phyloP scores from a whole-genome alignment of 352 stramenopile species.

The Pythium brachiatum region DNA sequence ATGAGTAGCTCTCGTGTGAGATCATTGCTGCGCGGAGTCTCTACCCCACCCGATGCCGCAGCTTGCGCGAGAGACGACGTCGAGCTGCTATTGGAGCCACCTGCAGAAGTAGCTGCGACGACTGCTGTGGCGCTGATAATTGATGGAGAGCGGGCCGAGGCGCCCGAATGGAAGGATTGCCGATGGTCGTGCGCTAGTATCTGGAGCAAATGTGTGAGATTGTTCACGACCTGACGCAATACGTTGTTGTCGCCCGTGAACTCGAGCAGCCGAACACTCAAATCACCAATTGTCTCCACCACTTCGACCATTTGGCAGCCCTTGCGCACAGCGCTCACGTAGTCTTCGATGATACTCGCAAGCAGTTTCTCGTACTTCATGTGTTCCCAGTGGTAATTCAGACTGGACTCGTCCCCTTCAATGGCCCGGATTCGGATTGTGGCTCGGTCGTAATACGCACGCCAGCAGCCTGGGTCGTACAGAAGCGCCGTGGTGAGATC shows the following conservation, averaged over 20 bases:
- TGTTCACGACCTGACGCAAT: conserved; percentile 60
- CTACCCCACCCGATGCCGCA: not conserved
- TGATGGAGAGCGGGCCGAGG: conserved; percentile 1
- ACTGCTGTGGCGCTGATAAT: conserved; percentile 12
- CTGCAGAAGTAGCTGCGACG: conserved; percentile 7
- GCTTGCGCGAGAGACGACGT: not conserved
- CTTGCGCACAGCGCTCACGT: conserved; percentile 65
- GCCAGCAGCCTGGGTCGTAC: conserved; percentile 67
- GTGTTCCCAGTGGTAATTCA: conserved; percentile 67
- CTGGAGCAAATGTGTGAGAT: conserved; percentile 55
- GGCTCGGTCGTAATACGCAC: conserved; percentile 76
- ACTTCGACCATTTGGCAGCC: conserved; percentile 72
- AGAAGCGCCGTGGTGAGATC: conserved; percentile 59
- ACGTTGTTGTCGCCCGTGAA: conserved; percentile 60
- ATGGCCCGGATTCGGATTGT: conserved; percentile 63
- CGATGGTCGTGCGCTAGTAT: conserved; percentile 42
- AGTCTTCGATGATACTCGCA: conserved; percentile 69
- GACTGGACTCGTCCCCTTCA: conserved; percentile 57
- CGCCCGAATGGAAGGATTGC: conserved; percentile 26
- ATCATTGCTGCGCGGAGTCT: conserved; percentile 13
- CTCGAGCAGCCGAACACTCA: conserved; percentile 63
- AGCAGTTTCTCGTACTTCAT: conserved; percentile 66
- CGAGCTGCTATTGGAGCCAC: not conserved
- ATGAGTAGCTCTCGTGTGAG: conserved; percentile 42
- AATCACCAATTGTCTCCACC: conserved; percentile 69